Evolutionary conservation across 2,329 filamentous ascomycete species (phyloP).

Genomic region (Fusarium sororula): DNA sequence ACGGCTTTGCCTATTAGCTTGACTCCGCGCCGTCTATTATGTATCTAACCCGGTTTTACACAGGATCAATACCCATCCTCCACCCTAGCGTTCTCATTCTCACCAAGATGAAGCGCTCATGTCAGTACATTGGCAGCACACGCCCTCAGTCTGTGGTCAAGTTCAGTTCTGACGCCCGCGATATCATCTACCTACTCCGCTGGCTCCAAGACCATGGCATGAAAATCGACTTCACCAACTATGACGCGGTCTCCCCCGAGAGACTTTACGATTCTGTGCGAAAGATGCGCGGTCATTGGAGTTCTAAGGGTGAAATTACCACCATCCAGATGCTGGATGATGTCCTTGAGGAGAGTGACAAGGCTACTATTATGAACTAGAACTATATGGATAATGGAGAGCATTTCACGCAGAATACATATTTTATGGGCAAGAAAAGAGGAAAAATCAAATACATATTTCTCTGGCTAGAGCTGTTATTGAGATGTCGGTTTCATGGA

Average conservation of each 20-base stretch:
- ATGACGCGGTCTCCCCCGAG: not conserved
- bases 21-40: no score
- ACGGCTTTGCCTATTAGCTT: no score
- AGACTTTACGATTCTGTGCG: not conserved
- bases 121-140: not conserved
- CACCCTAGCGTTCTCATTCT: not conserved
- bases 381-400: no score
- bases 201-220: not conserved
- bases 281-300: not conserved
- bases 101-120: not conserved
- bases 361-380: not conserved
- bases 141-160: not conserved
- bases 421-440: no score
- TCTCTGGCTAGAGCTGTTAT: not conserved
- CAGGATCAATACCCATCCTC: rapidly evolving
- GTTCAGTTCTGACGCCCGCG: not conserved
- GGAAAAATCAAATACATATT: no score
- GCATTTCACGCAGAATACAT: no score
- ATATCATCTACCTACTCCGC: not conserved
- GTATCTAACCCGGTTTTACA: not conserved
- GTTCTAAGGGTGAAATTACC: rapidly evolving
- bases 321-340: not conserved
- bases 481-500: not conserved
- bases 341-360: not conserved
- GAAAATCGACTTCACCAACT: not conserved